phyloP scores from a whole-genome alignment of 495 filamentous ascomycete genomes.

The Annulohypoxylon bovei region DNA sequence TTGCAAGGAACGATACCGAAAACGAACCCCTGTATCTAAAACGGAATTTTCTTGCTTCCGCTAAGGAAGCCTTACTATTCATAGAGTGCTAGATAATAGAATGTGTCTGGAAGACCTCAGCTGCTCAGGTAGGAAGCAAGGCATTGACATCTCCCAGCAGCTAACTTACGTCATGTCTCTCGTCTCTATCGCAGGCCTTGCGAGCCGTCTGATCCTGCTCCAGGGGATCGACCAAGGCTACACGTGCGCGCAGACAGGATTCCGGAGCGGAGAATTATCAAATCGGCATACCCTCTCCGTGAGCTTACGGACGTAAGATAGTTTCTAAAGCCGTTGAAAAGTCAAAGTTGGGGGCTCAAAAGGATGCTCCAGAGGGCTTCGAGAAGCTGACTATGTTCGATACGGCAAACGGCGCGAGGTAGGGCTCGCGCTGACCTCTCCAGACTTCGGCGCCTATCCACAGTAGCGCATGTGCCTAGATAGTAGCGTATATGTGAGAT shows the following conservation, averaged over 20 bases:
- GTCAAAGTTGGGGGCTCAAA: background rate
- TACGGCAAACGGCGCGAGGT: slow-evolving; percentile 1
- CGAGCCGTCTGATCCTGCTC: background rate
- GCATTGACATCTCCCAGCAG: background rate
- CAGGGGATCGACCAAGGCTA: slow-evolving; percentile 7
- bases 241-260: background rate
- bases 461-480: slow-evolving; percentile 1
- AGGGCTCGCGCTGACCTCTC: background rate
- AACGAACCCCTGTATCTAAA: background rate
- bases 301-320: background rate
- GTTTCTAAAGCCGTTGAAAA: background rate
- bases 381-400: background rate
- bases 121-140: slow-evolving; percentile 1
- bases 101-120: background rate
- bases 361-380: background rate
- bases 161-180: slow-evolving; percentile 16
- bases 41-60: background rate
- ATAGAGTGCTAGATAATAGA: background rate
- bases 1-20: background rate
- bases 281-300: background rate
- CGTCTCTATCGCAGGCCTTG: background rate
- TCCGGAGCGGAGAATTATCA: background rate
- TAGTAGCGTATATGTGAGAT: background rate
- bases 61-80: background rate
- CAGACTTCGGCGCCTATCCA: background rate